phyloP scores from a whole-genome alignment of 2,329 filamentous ascomycete genomes.

The Penicillium sclerotigenum region DNA sequence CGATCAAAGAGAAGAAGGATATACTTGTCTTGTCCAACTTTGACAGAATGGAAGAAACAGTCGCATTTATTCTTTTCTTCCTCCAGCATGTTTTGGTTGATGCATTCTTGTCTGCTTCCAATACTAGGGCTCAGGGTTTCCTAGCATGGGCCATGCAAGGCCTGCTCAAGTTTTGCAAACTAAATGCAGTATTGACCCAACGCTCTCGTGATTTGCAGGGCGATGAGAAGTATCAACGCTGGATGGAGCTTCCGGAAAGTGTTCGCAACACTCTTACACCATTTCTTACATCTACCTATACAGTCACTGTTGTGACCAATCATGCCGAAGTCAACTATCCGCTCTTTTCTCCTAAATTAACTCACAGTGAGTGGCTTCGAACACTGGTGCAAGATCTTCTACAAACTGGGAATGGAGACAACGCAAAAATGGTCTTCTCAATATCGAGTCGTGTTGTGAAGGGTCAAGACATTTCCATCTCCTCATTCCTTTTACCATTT shows the following conservation, averaged over 20 bases:
- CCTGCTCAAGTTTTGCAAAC: conserved; percentile 72
- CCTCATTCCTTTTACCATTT: conserved; percentile 86
- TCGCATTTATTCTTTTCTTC: conserved; percentile 80
- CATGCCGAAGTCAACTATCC: conserved; percentile 66
- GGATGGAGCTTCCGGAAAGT: conserved; percentile 71
- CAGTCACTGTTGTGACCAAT: conserved; percentile 60
- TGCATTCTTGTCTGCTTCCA: conserved; percentile 84
- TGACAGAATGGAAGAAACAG: conserved; percentile 69
- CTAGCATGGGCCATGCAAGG: conserved; percentile 94
- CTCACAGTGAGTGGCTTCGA: conserved; percentile 78
- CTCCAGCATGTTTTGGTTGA: conserved; percentile 86
- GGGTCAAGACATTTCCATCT: conserved; percentile 79
- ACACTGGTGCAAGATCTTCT: conserved; percentile 78
- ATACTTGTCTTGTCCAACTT: conserved; percentile 89
- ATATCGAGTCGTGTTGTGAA: conserved; percentile 78
- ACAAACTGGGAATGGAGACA: conserved; percentile 69
- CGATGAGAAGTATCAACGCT: conserved; percentile 66
- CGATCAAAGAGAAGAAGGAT: conserved; percentile 71
- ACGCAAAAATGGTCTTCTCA: conserved; percentile 73
- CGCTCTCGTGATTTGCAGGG: conserved; percentile 55
- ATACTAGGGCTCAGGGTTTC: conserved; percentile 83
- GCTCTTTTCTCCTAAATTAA: conserved; percentile 65
- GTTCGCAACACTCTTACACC: conserved; percentile 81
- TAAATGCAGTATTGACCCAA: conserved; percentile 57
- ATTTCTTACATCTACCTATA: conserved; percentile 80